Evolutionary conservation across 2,329 filamentous ascomycete genomes (phyloP).

Genomic region (Diaporthe sp.): DNA sequence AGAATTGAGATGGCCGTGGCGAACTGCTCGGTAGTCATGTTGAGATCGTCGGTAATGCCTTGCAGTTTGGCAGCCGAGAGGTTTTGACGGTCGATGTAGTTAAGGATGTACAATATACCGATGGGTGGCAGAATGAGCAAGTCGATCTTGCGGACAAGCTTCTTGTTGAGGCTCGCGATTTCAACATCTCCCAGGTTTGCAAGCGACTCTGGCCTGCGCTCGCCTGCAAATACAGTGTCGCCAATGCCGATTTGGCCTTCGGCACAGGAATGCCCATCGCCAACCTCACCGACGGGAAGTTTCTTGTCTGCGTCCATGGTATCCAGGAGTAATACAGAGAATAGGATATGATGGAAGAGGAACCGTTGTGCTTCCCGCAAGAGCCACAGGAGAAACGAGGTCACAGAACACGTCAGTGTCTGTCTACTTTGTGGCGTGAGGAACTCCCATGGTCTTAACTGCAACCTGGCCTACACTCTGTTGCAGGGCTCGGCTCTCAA

Average conservation of each 20-base stretch:
- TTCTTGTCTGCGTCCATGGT: constrained; percentile 33
- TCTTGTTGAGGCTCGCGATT: constrained; percentile 32
- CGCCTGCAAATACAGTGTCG: not conserved
- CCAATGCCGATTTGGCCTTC: constrained; percentile 31
- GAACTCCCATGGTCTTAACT: constrained; percentile 19
- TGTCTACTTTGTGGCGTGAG: constrained; percentile 1
- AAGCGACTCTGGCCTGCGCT: constrained; percentile 31
- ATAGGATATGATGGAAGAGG: not conserved
- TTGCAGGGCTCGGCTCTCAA: not conserved
- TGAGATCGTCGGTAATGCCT: constrained; percentile 51
- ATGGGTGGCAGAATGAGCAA: constrained; percentile 39
- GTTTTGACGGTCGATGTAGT: constrained; percentile 52
- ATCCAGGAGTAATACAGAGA: not conserved
- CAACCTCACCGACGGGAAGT: constrained; percentile 3
- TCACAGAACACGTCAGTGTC: constrained; percentile 5
- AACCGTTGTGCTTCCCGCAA: not conserved
- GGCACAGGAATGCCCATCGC: constrained; percentile 30
- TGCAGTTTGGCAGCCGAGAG: constrained; percentile 51
- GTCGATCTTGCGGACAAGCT: constrained; percentile 35
- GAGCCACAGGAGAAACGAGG: not conserved
- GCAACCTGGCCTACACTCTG: not conserved
- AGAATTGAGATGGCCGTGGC: constrained; percentile 55
- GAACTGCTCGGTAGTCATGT: constrained; percentile 49
- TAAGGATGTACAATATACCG: constrained; percentile 51
- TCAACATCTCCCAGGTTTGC: constrained; percentile 22